phyloP scores from a whole-genome alignment of 805 yeast species.

The Jamesozyma gamospora region DNA sequence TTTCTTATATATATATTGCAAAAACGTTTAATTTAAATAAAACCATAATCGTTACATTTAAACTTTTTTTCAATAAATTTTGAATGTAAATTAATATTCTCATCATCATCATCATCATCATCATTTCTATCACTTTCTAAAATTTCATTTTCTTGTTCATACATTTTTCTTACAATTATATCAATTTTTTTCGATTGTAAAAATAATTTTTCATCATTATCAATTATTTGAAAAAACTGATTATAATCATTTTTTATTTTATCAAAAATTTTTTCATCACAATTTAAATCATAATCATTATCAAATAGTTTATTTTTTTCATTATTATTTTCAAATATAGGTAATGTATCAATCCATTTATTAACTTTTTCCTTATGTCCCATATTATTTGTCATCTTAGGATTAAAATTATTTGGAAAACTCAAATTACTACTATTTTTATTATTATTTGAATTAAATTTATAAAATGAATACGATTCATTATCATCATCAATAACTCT shows the following conservation, averaged over 20 bases:
- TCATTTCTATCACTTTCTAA: not conserved
- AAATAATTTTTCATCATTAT: slow-evolving; percentile 15
- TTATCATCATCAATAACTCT: too few relatives aligned
- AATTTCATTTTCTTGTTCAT: slow-evolving; percentile 2
- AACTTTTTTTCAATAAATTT: too few relatives aligned
- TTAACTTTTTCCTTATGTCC: slow-evolving; percentile 54
- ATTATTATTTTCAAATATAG: slow-evolving; percentile 29
- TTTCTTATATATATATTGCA: not conserved
- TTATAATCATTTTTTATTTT: not conserved
- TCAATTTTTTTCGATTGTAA: slow-evolving; percentile 19
- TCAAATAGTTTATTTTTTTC: slow-evolving; percentile 7
- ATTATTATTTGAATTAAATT: too few relatives aligned
- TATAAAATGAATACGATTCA: too few relatives aligned
- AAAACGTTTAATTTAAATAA: not conserved
- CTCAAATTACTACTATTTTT: too few relatives aligned
- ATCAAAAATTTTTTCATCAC: slow-evolving; percentile 30
- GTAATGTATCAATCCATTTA: slow-evolving; percentile 53
- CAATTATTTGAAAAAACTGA: slow-evolving; percentile 4
- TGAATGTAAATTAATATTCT: too few relatives aligned
- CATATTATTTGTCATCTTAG: slow-evolving; percentile 56
- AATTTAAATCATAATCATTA: slow-evolving; percentile 19
- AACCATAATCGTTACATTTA: too few relatives aligned
- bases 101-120: not conserved
- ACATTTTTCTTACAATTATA: slow-evolving; percentile 13
- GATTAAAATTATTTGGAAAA: slow-evolving; percentile 48